Evolutionary conservation across 495 filamentous ascomycete species (phyloP), one percentile per base, ranked within the genome.

Genomic region (Penicillium bialowiezense): DNA sequence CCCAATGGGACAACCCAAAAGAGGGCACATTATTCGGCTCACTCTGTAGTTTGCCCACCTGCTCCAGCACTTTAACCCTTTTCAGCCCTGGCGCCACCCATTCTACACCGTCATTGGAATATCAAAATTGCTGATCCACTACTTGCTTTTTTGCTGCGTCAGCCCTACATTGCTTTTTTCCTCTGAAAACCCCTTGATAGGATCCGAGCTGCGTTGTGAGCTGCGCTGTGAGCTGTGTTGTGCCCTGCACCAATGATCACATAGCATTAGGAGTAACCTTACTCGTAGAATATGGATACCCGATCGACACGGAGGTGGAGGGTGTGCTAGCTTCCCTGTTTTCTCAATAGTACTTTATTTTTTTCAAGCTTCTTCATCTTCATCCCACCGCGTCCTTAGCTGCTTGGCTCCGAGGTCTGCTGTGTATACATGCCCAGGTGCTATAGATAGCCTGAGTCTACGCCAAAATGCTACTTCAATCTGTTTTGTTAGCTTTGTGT

Each of bases 1-100:
- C 26, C 52, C 55, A 58, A 58, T 58, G 47, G 55, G 42, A 36
- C 1, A 4, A 19, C 29, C 23, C 21, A 5, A 17, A 8, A 15
- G 7, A 12, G 18, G 14, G 28, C 47, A 36, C n/a, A 17, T 49
- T 14, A 14, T n/a, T n/a, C 29, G 21, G 19, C 17, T 9, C 29
- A 17, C 34, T 8, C 35, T 51, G 10, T 28, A 35, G 33, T 44
- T 37, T 14, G 38, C 35, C 32, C 42, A 35, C n/a, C 19, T 20
- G 13, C 15, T 28, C n/a, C 28, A 41, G 28, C 32, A 28, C 29
- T 21, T 18, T 34, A 19, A 10, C 29, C 47, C 13, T 20, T 41
- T 36, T 42, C 13, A 35, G 38, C 18, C 21, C 15, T 50, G 37
- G 14, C 38, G n/a, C 20, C 14, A 6, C 14, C n/a, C 5, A 14